These are phyloP conservation scores for Hordeum vulgare DNA, from an alignment of 176 grass and related monocot genomes.

Conservation along the genomic window MorexV3_pseudomolecules_assembly NC_058520.1:603988938-603989437, in stretches of 20 bases:
- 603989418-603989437: too few species aligned
- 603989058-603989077: neutral
- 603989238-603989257: neutral
- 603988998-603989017: constrained; percentile 49
- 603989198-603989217: constrained; percentile 30
- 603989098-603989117: constrained; percentile 20
- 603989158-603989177: constrained; percentile 37
- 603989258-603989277: neutral
- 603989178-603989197: constrained; percentile 47
- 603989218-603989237: constrained; percentile 20
- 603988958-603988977: constrained; percentile 18
- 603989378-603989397: too few species aligned
- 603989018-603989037: constrained; percentile 24
- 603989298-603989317: neutral
- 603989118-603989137: constrained; percentile 45
- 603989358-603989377: too few species aligned
- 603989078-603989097: neutral
- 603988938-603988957: constrained; percentile 29
- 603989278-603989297: neutral
- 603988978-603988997: constrained; percentile 26
- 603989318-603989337: neutral
- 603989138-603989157: constrained; percentile 29
- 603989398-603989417: too few species aligned
- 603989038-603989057: constrained; percentile 5
- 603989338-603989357: too few species aligned